Conservation (phyloP, 2,329 filamentous ascomycete genomes). For the Colletotrichum simmondsii region DNA sequence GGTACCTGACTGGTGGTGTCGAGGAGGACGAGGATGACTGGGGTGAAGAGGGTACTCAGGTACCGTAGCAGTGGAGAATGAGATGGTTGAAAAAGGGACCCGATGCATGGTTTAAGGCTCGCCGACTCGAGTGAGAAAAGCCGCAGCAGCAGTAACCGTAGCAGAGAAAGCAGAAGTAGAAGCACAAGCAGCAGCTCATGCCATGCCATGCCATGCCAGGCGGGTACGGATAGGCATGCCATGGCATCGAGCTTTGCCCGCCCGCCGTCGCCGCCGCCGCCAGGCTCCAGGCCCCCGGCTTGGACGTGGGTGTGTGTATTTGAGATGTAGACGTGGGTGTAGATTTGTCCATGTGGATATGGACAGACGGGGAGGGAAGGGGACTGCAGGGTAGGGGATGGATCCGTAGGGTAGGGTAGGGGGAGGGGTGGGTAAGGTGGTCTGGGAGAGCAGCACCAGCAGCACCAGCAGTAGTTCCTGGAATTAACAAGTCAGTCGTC, state of each 20-base stretch:
- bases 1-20: slow-evolving; percentile 50
- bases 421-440: not conserved
- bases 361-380: not conserved
- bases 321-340: not conserved
- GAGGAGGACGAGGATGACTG: not conserved
- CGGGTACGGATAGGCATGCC: slow-evolving; percentile 28
- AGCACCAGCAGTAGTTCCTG: not conserved
- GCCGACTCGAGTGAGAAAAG: slow-evolving; percentile 47
- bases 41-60: slow-evolving; percentile 15
- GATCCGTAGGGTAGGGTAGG: not conserved
- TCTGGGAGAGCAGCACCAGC: not conserved
- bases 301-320: not conserved
- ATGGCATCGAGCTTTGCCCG: slow-evolving; percentile 20
- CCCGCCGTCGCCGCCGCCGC: not conserved
- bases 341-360: slow-evolving; percentile 2
- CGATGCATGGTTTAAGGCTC: slow-evolving; percentile 46
- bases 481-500: not conserved
- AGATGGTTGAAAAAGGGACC: slow-evolving; percentile 38
- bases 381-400: not conserved
- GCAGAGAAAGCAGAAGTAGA: slow-evolving; percentile 47
- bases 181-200: slow-evolving; percentile 44
- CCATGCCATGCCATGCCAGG: slow-evolving; percentile 45
- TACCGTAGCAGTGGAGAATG: slow-evolving; percentile 46
- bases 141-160: slow-evolving; percentile 47
- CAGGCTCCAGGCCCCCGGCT: slow-evolving; percentile 11